Percentiles rank a stretch among this genome's conserved stretches.
phyloP scores from a whole-genome alignment of 805 yeast species.

The Torulaspora maleeae region DNA sequence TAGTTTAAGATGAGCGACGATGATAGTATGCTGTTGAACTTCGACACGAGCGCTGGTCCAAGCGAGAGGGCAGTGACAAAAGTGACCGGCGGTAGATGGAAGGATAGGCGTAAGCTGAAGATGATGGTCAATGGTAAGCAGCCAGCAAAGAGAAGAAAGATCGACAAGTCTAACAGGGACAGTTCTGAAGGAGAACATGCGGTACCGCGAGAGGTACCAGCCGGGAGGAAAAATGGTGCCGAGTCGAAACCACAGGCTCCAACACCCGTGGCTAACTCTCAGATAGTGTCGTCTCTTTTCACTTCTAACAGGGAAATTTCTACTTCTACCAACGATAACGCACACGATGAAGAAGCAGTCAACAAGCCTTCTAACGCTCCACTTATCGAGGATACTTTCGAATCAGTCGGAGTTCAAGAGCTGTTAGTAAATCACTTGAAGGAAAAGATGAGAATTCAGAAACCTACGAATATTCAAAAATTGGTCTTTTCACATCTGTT shows the following conservation, averaged over 20 bases:
- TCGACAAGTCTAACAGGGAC: background rate
- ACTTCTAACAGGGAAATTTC: constrained; percentile 57
- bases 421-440: constrained; percentile 50
- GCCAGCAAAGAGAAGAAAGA: constrained; percentile 15
- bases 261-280: constrained; percentile 22
- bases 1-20: constrained; percentile 28
- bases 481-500: constrained; percentile 64
- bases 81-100: constrained; percentile 76
- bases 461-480: constrained; percentile 87
- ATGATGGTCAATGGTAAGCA: constrained; percentile 45
- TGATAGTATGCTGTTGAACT: constrained; percentile 59
- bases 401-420: constrained; percentile 62
- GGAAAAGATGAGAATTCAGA: constrained; percentile 48
- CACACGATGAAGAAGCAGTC: constrained; percentile 36
- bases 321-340: constrained; percentile 35
- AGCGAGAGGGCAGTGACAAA: constrained; percentile 33
- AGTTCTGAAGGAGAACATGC: background rate
- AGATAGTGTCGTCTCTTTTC: constrained; percentile 83
- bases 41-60: constrained; percentile 41
- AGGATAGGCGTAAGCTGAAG: constrained; percentile 64
- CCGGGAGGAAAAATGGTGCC: background rate
- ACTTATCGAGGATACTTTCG: constrained; percentile 54
- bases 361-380: constrained; percentile 82
- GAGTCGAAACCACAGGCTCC: background rate
- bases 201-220: background rate